Evolutionary conservation across 2,329 filamentous ascomycete species (phyloP).

Genomic region (Cryphonectria japonica): DNA sequence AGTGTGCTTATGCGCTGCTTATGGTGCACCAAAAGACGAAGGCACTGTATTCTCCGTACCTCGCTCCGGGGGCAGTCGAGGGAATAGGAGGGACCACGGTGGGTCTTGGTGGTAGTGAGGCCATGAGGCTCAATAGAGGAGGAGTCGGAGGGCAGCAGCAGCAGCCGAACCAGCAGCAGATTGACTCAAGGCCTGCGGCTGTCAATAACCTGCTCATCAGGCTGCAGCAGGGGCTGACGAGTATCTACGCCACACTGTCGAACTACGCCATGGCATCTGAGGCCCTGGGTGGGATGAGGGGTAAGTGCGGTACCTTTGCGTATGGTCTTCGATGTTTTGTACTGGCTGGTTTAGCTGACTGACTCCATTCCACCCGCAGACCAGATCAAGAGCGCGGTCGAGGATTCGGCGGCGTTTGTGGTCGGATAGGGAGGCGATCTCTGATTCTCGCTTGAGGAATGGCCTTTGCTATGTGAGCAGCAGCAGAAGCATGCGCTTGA

Average conservation of each 20-base stretch:
- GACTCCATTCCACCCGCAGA: constrained; percentile 28
- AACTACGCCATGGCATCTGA: constrained; percentile 51
- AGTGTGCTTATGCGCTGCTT: constrained; percentile 48
- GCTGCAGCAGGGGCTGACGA: constrained; percentile 47
- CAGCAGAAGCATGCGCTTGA: neutral
- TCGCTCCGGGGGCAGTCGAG: constrained; percentile 1
- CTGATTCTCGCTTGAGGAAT: neutral
- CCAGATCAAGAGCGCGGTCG: constrained; percentile 34
- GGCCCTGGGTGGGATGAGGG: constrained; percentile 50
- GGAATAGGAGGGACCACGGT: constrained; percentile 29
- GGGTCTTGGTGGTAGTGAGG: constrained; percentile 30
- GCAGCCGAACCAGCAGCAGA: neutral
- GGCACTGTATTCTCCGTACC: constrained; percentile 39
- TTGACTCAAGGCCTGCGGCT: constrained; percentile 27
- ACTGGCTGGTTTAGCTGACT: neutral
- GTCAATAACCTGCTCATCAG: constrained; percentile 43
- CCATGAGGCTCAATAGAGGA: neutral
- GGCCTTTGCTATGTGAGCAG: neutral
- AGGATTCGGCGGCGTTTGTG: constrained; percentile 32
- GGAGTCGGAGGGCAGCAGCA: constrained; percentile 10
- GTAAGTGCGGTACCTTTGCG: constrained; percentile 33
- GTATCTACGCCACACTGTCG: constrained; percentile 46
- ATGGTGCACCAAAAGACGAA: constrained; percentile 48
- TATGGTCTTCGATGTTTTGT: constrained; percentile 15
- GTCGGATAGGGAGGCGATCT: neutral